phyloP scores from a whole-genome alignment of 1,139 yeast species.

The Nakaseomyces glabratus region DNA sequence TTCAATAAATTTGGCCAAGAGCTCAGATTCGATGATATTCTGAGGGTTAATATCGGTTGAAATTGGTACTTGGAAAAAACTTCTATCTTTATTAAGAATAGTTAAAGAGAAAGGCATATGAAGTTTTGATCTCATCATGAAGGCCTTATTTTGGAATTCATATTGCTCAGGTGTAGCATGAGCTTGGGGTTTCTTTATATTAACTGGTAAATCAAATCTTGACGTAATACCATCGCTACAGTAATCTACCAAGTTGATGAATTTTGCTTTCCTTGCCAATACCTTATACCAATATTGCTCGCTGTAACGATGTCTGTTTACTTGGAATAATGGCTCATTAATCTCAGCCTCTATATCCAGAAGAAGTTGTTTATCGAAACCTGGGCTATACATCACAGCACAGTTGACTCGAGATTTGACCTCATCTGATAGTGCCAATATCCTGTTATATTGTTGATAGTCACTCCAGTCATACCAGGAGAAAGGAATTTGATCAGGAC shows the following conservation, averaged over 20 bases:
- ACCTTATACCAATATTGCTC: slow-evolving; percentile 14
- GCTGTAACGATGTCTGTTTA: slow-evolving; percentile 13
- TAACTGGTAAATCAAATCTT: slow-evolving; percentile 15
- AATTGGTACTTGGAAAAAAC: slow-evolving; percentile 17
- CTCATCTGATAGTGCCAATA: slow-evolving; percentile 9
- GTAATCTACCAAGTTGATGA: slow-evolving; percentile 6
- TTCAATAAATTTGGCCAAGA: slow-evolving; percentile 10
- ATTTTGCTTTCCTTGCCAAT: slow-evolving; percentile 8
- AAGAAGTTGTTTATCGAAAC: slow-evolving; percentile 12
- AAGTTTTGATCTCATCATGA: slow-evolving; percentile 13
- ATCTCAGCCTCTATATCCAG: slow-evolving; percentile 13
- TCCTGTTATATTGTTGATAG: slow-evolving; percentile 19
- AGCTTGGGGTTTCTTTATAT: slow-evolving; percentile 12
- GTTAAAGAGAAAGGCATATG: slow-evolving; percentile 22
- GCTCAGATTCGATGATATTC: slow-evolving; percentile 19
- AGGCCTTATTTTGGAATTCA: slow-evolving; percentile 20
- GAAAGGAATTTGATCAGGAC: slow-evolving; percentile 9
- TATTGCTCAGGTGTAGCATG: slow-evolving; percentile 25
- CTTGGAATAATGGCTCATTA: slow-evolving; percentile 11
- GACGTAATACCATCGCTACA: slow-evolving; percentile 1
- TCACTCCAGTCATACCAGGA: slow-evolving; percentile 28
- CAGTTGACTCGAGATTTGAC: slow-evolving; percentile 13
- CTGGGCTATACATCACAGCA: slow-evolving; percentile 13
- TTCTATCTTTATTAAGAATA: slow-evolving; percentile 15
- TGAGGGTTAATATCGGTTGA: slow-evolving; percentile 10